Evolutionary conservation across 2,329 filamentous ascomycete species (phyloP), one percentile per base, ranked within the genome.

Genomic region (Xylariaceae sp.): DNA sequence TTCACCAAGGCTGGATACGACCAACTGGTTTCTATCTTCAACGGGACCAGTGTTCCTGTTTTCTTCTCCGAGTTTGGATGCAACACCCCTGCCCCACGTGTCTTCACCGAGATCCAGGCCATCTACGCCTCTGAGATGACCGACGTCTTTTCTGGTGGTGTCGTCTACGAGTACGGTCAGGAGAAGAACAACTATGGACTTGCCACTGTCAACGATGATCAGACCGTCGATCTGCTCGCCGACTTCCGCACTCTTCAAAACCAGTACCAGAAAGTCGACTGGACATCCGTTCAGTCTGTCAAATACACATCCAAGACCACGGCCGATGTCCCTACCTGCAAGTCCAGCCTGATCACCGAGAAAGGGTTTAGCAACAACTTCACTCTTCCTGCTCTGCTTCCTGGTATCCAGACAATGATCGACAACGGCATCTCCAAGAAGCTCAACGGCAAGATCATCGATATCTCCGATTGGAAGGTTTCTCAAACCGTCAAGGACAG

Each of bases 51-150:
- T 14, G 78, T 90, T 35, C 88, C 88, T 31, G 76, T 91, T 60
- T 92, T 92, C 77, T 91, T 89, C 75, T 89, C 85, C 56, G 89
- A 94, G 65, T 86, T 78, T 60, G 89, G 89, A 53, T 92, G 89
- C 80, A 92, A 90, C 73, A 74, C 76, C 35, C 81, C 83, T 12
- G 66, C 72, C n/a, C 84, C 86, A 12, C 86, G 89, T 58, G 70
- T 83, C 60, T 94, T 90, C 72, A 85, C 86, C 57, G 89, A 94
- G 70, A 85, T 90, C 11, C 75, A 74, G 48, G 75, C 83, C 54
- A 82, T 94, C 57, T 92, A 92, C 68, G 78, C 86, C 49, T 62
- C 75, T 36, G 61, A 89, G 56, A 90, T 92, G 86, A 84, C 71
- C 11, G 66, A 74, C 15, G 74, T 82, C 49, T 83, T 92, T 63